Conservation (phyloP, 192 early-diverging fungal species). For the Coemansia sp. region DNA sequence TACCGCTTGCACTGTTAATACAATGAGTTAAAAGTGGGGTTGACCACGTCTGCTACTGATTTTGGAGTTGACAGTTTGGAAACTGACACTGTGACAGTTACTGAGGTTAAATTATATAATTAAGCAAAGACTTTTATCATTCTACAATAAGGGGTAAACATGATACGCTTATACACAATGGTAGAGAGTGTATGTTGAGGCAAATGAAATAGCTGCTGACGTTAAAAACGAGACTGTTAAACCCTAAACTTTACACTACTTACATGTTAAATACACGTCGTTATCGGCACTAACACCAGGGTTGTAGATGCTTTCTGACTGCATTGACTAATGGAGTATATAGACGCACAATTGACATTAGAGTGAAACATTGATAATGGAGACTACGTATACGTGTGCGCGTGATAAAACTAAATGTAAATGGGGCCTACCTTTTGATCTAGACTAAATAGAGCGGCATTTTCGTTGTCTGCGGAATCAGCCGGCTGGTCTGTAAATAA, state of each 20-base stretch:
- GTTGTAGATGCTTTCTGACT: background rate
- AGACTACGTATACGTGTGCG: no score
- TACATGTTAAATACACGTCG: background rate
- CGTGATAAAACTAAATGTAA: background rate
- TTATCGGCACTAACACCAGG: background rate
- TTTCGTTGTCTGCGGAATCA: no score
- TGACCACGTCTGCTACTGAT: background rate
- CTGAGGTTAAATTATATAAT: no score
- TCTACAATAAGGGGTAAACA: no score
- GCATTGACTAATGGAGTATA: background rate
- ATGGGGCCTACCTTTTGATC: background rate
- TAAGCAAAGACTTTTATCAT: no score
- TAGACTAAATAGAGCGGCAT: no score
- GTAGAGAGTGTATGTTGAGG: no score
- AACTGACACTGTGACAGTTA: background rate
- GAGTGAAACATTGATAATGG: no score
- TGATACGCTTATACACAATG: no score
- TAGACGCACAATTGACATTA: background rate
- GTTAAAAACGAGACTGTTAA: no score
- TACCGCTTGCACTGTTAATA: background rate
- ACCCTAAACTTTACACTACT: background rate
- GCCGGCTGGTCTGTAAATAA: no score
- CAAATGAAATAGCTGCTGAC: no score
- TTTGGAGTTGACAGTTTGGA: background rate
- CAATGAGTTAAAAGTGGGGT: background rate